phyloP scores from a whole-genome alignment of 2,329 filamentous ascomycete genomes.

The Trichoderma sp. region DNA sequence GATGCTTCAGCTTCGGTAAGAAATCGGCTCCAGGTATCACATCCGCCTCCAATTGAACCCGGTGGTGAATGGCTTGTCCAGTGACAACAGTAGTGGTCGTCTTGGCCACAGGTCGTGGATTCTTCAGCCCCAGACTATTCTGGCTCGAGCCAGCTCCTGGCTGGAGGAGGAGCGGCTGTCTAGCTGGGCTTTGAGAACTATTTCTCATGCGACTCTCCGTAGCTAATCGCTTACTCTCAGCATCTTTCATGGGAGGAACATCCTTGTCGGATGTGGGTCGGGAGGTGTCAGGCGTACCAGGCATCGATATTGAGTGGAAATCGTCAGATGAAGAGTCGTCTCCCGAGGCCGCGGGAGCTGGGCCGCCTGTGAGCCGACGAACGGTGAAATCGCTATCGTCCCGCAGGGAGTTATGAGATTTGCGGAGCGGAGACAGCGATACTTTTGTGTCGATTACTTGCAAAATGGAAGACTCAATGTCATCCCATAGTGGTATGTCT shows the following conservation, averaged over 20 bases:
- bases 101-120: neutral
- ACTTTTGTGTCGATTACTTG: conserved; percentile 31
- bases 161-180: neutral
- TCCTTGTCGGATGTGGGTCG: conserved; percentile 48
- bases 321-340: conserved; percentile 47
- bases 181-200: conserved; percentile 20
- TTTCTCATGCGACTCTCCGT: conserved; percentile 17
- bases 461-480: conserved; percentile 32
- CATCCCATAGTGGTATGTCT: conserved; percentile 31
- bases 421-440: conserved; percentile 29
- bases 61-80: conserved; percentile 24
- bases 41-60: conserved; percentile 30
- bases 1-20: conserved; percentile 46
- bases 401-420: conserved; percentile 23
- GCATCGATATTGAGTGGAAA: conserved; percentile 41
- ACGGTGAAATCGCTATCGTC: conserved; percentile 30
- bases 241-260: conserved; percentile 32
- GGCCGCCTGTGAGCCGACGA: conserved; percentile 22
- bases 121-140: neutral
- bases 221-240: conserved; percentile 13
- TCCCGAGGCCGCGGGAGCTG: conserved; percentile 39
- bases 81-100: conserved; percentile 12
- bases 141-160: conserved; percentile 11
- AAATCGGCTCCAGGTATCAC: conserved; percentile 33
- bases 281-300: conserved; percentile 48